Conservation (phyloP, 768 basidiomycete genomes). For the Boletales sp. region DNA sequence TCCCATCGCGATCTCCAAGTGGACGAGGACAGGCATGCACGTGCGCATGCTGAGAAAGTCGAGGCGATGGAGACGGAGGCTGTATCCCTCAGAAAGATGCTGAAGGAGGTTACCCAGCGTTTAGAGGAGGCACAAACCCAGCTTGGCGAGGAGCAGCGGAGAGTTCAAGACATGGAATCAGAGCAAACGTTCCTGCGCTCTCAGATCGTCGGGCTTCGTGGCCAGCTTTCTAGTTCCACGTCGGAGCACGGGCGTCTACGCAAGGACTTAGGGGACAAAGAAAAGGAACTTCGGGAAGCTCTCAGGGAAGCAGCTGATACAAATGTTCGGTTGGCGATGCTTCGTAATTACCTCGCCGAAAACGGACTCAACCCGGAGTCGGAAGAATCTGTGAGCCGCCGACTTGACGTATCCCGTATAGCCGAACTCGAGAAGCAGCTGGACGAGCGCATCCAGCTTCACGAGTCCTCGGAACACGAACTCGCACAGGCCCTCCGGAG, state of each 20-base stretch:
- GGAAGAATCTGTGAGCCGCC: slow-evolving; percentile 43
- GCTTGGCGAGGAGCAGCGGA: slow-evolving; percentile 64
- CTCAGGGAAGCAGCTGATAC: slow-evolving; percentile 64
- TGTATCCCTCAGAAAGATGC: slow-evolving; percentile 69
- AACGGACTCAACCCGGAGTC: slow-evolving; percentile 80
- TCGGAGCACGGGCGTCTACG: slow-evolving; percentile 68
- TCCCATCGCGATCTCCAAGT: slow-evolving; percentile 81
- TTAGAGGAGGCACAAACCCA: slow-evolving; percentile 66
- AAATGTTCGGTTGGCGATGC: slow-evolving; percentile 68
- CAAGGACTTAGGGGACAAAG: slow-evolving; percentile 65
- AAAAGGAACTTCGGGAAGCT: slow-evolving; percentile 60
- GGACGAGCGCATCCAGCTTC: slow-evolving; percentile 63
- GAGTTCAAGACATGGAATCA: slow-evolving; percentile 57
- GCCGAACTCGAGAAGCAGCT: slow-evolving; percentile 77
- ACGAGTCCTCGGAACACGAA: slow-evolving; percentile 76
- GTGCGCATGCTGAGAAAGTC: slow-evolving; percentile 80
- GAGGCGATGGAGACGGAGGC: slow-evolving; percentile 77
- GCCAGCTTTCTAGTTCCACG: slow-evolving; percentile 64
- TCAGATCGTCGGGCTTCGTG: slow-evolving; percentile 71
- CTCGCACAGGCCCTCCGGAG: slow-evolving; percentile 60
- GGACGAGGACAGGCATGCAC: slow-evolving; percentile 73
- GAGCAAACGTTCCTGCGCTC: slow-evolving; percentile 64
- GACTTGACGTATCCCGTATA: slow-evolving; percentile 40
- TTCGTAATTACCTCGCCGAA: slow-evolving; percentile 85
- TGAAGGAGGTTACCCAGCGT: slow-evolving; percentile 72